Percentiles rank a stretch among this genome's conserved stretches.
These are phyloP conservation scores for Leersia perrieri DNA, from an alignment of 176 grass and related monocot species.

Conservation along the genomic window DNA sequence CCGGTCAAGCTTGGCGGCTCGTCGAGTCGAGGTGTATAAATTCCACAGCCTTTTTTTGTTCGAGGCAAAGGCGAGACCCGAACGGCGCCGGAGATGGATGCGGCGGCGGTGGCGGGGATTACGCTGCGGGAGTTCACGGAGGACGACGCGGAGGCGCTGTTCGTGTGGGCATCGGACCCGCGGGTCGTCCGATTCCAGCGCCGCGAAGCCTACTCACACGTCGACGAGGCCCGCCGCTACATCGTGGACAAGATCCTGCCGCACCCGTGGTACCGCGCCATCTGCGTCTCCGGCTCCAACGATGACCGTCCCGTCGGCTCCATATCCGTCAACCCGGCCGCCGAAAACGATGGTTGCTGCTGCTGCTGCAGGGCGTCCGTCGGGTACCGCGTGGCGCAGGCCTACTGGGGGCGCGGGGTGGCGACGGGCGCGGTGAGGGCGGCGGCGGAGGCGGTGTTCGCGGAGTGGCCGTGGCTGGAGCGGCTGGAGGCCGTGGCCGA, in stretches of 20 bases:
- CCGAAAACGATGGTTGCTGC: neutral
- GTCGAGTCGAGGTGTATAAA: neutral
- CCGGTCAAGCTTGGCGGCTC: conserved; percentile 30
- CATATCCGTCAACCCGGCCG: conserved; percentile 49
- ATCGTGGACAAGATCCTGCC: conserved; percentile 58
- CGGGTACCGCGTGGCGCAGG: conserved; percentile 63
- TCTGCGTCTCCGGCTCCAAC: conserved; percentile 39
- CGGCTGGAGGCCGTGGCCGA: conserved; percentile 72
- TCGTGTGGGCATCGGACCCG: conserved; percentile 69
- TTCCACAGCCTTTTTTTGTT: neutral
- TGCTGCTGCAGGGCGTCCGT: conserved; percentile 44
- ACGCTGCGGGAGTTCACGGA: conserved; percentile 59
- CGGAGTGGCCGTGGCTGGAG: conserved; percentile 42
- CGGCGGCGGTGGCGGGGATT: conserved; percentile 7
- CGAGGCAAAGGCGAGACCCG: neutral
- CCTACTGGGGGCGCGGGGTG: conserved; percentile 62
- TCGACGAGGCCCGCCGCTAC: conserved; percentile 54
- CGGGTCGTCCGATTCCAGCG: conserved; percentile 67
- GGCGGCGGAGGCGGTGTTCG: conserved; percentile 33
- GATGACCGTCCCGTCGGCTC: conserved; percentile 46
- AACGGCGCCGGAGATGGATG: neutral
- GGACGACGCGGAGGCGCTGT: conserved; percentile 58
- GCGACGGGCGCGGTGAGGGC: conserved; percentile 38
- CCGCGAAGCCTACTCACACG: conserved; percentile 41
- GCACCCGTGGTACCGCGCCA: conserved; percentile 78